These are phyloP conservation scores for Ophiobolus disseminans DNA, from an alignment of 2,329 filamentous ascomycete genomes.

Conservation along the genomic window DNA sequence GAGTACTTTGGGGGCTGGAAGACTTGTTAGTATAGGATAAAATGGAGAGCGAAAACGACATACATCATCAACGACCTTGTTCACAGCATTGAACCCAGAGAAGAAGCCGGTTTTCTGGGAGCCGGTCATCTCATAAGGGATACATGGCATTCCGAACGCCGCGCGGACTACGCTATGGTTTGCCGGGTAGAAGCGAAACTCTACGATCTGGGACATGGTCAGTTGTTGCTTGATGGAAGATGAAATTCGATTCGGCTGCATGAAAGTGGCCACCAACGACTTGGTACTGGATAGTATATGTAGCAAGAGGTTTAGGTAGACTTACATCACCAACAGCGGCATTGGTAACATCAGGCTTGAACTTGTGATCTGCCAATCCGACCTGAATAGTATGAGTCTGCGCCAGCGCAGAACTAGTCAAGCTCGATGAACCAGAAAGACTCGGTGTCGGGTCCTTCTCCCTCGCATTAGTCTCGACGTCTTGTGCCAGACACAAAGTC, in stretches of 20 bases:
- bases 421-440: conserved; percentile 8
- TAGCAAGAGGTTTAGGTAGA: neutral
- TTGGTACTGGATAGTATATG: neutral
- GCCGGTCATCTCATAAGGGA: conserved; percentile 47
- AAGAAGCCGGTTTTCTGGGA: conserved; percentile 37
- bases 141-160: conserved; percentile 50
- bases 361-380: conserved; percentile 47
- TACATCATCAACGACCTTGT: conserved; percentile 31
- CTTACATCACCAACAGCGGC: conserved; percentile 49
- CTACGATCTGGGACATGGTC: conserved; percentile 33
- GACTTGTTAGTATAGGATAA: conserved; percentile 2
- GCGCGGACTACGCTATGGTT: conserved; percentile 55
- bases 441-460: conserved; percentile 5
- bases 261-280: neutral
- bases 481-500: conserved; percentile 16
- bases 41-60: conserved; percentile 5
- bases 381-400: conserved; percentile 47
- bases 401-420: conserved; percentile 20
- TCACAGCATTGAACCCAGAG: conserved; percentile 36
- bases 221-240: neutral
- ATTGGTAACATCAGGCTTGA: conserved; percentile 47
- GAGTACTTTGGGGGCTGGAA: conserved; percentile 36
- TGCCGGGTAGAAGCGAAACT: conserved; percentile 51
- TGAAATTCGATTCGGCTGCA: neutral
- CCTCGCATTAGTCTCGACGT: neutral